phyloP scores from a whole-genome alignment of 2,329 filamentous ascomycete species.

The Cytospora mali region DNA sequence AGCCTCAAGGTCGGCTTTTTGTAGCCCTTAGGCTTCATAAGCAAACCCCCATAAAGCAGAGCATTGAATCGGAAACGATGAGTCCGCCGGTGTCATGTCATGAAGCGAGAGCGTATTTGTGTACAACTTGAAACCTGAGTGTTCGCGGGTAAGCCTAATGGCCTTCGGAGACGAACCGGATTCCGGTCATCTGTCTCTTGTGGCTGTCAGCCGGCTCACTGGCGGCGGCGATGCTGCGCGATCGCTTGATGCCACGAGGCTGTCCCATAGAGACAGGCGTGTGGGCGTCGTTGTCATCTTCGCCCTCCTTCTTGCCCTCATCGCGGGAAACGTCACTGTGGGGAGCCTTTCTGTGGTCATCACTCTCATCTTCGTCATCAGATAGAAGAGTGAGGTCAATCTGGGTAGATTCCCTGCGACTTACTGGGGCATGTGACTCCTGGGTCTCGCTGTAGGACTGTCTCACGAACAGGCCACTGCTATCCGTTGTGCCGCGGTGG shows the following conservation, averaged over 20 bases:
- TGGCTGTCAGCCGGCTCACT: background rate
- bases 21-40: background rate
- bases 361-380: background rate
- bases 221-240: background rate
- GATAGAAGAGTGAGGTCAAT: background rate
- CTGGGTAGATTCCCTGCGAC: background rate
- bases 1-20: background rate
- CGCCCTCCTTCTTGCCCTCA: background rate
- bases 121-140: background rate
- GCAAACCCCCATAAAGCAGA: background rate
- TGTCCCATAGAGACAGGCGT: background rate
- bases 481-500: background rate
- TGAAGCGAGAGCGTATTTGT: background rate
- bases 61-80: background rate
- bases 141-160: background rate
- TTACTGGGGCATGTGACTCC: background rate
- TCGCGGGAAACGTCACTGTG: too few species aligned
- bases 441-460: background rate
- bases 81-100: background rate
- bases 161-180: background rate
- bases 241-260: slow-evolving; percentile 4
- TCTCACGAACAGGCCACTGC: background rate
- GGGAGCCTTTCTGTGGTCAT: background rate
- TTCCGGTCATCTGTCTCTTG: background rate
- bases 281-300: background rate